Conservation (phyloP, 176 grass and related monocot species). For the Zoysia pacifica region DNA sequence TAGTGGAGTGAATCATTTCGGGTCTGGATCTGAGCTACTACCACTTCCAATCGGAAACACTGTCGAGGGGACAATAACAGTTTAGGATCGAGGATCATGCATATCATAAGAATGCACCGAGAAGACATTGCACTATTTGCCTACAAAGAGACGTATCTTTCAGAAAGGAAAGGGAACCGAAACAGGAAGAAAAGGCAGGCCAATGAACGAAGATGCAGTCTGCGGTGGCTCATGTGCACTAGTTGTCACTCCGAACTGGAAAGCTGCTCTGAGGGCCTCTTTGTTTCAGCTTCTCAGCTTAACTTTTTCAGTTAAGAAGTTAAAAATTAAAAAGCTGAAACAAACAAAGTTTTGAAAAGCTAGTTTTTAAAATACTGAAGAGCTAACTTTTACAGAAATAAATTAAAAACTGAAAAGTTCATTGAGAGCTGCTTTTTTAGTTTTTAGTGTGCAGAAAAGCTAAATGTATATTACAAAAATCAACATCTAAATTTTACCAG, state of each 20-base stretch:
- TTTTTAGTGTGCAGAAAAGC: too few species aligned
- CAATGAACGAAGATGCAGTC: neutral
- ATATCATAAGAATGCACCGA: neutral
- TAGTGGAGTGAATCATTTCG: neutral
- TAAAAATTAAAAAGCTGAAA: too few species aligned
- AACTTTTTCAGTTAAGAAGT: too few species aligned
- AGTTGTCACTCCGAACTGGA: neutral
- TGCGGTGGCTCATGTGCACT: neutral
- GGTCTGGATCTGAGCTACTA: conserved; percentile 1
- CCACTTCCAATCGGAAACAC: too few species aligned
- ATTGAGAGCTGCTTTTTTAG: too few species aligned
- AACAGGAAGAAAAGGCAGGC: neutral
- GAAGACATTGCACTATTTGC: neutral
- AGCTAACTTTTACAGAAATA: too few species aligned
- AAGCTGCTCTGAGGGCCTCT: neutral
- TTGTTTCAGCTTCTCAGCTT: too few species aligned
- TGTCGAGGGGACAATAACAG: neutral
- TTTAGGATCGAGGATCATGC: neutral
- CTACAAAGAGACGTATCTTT: neutral
- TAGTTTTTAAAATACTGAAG: too few species aligned
- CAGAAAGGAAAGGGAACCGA: neutral
- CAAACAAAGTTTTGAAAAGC: too few species aligned
- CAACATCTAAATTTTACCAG: too few species aligned
- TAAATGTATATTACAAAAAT: too few species aligned
- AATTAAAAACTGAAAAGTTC: too few species aligned